A percentile compares a stretch with the other conserved stretches of the same genome.
Conservation (phyloP, 495 filamentous ascomycete species). For the Penicillium taxi region DNA sequence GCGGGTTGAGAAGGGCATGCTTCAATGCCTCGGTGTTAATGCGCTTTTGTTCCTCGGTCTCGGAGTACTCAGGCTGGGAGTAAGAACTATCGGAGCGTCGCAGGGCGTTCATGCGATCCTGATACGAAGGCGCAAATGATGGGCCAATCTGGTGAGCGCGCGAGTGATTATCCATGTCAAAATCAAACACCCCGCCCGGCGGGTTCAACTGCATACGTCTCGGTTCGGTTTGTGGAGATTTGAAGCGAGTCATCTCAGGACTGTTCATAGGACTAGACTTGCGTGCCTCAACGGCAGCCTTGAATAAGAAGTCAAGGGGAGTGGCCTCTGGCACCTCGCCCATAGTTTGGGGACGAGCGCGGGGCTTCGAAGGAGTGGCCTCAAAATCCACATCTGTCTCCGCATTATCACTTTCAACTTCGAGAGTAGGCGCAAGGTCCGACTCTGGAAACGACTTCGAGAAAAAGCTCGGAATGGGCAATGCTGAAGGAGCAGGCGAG, state of each 20-base stretch:
- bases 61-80: constrained; percentile 9
- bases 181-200: constrained; percentile 52
- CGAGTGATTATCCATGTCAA: constrained; percentile 46
- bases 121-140: constrained; percentile 59
- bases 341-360: constrained; percentile 15
- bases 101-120: constrained; percentile 55
- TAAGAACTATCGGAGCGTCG: constrained; percentile 24
- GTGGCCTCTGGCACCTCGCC: constrained; percentile 51
- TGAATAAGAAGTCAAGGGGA: constrained; percentile 82
- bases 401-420: constrained; percentile 31
- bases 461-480: constrained; percentile 88
- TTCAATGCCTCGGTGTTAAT: constrained; percentile 43
- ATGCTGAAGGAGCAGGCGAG: constrained; percentile 84
- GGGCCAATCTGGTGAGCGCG: constrained; percentile 47
- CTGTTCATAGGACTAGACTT: constrained; percentile 31
- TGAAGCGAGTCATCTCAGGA: constrained; percentile 32
- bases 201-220: constrained; percentile 21
- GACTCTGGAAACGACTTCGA: constrained; percentile 67
- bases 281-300: constrained; percentile 65
- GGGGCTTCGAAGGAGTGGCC: constrained; percentile 38
- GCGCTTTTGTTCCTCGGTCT: constrained; percentile 34
- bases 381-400: constrained; percentile 29
- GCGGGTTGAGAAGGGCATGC: constrained; percentile 39
- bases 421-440: constrained; percentile 29
- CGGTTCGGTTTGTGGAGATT: constrained; percentile 32